A percentile compares a stretch with the other conserved stretches of the same genome.
phyloP scores from a whole-genome alignment of 768 basidiomycete genomes.

The Rhizopogon rudus region DNA sequence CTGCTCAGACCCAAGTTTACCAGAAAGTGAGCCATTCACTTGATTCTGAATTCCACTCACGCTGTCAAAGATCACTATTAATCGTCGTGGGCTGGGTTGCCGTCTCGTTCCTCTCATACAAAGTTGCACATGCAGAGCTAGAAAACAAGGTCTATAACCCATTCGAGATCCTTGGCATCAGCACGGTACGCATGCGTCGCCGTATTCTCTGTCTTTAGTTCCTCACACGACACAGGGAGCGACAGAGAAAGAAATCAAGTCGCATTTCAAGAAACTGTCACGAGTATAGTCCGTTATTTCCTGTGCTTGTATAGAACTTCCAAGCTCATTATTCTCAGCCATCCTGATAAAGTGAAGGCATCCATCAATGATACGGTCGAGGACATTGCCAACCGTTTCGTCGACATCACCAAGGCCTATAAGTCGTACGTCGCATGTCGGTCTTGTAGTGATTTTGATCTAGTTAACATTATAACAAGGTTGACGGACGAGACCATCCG shows the following conservation, averaged over 20 bases:
- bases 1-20: conserved; percentile 44
- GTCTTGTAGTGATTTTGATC: neutral
- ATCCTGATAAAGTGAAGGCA: conserved; percentile 93
- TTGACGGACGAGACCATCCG: conserved; percentile 91
- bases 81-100: conserved; percentile 70
- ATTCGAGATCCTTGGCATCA: conserved; percentile 87
- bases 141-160: conserved; percentile 85
- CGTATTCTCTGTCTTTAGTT: neutral
- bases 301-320: neutral
- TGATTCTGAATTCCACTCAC: conserved; percentile 4
- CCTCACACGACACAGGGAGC: conserved; percentile 39
- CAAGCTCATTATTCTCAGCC: conserved; percentile 42
- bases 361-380: conserved; percentile 82
- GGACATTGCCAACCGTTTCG: conserved; percentile 80
- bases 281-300: conserved; percentile 62
- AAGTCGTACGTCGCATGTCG: conserved; percentile 60
- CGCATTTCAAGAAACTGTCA: conserved; percentile 90
- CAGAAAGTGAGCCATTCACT: conserved; percentile 39
- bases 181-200: conserved; percentile 39
- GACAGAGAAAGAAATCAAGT: conserved; percentile 90
- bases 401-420: conserved; percentile 95
- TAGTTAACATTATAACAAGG: conserved; percentile 30
- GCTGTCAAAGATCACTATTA: conserved; percentile 46
- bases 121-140: conserved; percentile 46
- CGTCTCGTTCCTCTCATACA: conserved; percentile 65